Base-by-base conservation (phyloP, 2,329 filamentous ascomycete species). In the Alternaria infectoria region DNA sequence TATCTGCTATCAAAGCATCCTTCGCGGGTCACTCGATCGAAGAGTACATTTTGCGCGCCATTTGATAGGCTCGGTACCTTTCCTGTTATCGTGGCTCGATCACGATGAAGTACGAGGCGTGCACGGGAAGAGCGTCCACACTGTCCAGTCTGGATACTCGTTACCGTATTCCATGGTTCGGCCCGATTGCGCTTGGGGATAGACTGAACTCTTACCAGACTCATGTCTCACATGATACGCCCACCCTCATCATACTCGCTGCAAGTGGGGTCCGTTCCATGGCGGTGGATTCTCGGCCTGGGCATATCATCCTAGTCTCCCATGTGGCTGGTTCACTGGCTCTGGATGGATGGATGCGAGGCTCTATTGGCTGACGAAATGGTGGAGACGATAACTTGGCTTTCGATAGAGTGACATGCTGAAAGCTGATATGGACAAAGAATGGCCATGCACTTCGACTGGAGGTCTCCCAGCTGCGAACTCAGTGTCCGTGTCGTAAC, bases 131-230 rank as follows among this genome's bases (percentile, higher is more conserved):
- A 52, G 23, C 55, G 17, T 54, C 19, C 12, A 15, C 32, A 47
- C 23, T 40, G 21, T 19, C 28, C 58, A 43, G 17, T 64, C 23
- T 11, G 49, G 40, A 17, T 57, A 17, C n/a, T 47, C 54, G 49
- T 54, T 65, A 28, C 47, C 30, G 49, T 54, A 40, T 64, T 57
- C 46, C 47, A 57, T 68, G 57, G 62, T n/a, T 64, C 65, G 58
- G 62, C 40, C 61, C 57, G 65, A 40, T 17, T 54, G 25, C 47
- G 23, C 28, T 47, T 54, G 26, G 21, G 15, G 8, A 19, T 32
- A 40, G 7, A 30, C 50, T 43, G 15, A 25, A 19, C 12, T 8
- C 17, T 32, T 17, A 44, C 13, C n/a, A 30, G 25, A 40, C 43
- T 47, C 30, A 19, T 51, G 23, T 23, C 49, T 45, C 54, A 43